phyloP scores from a whole-genome alignment of 257 asterid species.

The Plantago major region DNA sequence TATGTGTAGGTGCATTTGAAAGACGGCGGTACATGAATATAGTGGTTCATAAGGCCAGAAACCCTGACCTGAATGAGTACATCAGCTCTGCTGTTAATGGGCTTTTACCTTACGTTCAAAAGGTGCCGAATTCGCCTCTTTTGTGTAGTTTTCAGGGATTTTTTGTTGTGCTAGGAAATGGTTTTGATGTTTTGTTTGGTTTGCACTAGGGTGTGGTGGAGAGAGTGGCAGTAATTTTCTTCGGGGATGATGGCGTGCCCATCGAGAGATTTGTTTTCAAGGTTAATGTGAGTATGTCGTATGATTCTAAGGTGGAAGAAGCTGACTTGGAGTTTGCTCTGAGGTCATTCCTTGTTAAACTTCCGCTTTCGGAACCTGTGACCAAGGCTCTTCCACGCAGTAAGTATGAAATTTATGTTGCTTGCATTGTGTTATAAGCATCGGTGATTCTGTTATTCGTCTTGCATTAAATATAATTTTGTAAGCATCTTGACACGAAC shows the following conservation, averaged over 20 bases:
- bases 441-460: background rate
- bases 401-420: slow-evolving; percentile 20
- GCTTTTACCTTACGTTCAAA: slow-evolving; percentile 65
- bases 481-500: background rate
- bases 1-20: slow-evolving; percentile 69
- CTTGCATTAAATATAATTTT: background rate
- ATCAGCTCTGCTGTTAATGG: slow-evolving; percentile 65
- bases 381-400: slow-evolving; percentile 65
- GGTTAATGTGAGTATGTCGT: slow-evolving; percentile 63
- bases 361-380: slow-evolving; percentile 65
- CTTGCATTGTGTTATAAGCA: background rate
- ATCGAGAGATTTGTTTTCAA: slow-evolving; percentile 83
- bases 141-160: background rate
- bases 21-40: slow-evolving; percentile 81
- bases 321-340: slow-evolving; percentile 69
- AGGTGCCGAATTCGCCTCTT: slow-evolving; percentile 35
- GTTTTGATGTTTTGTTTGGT: slow-evolving; percentile 1
- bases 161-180: too few relatives aligned
- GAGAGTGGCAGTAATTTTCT: slow-evolving; percentile 78
- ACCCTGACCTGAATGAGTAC: slow-evolving; percentile 69
- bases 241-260: slow-evolving; percentile 44
- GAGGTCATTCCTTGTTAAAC: slow-evolving; percentile 75
- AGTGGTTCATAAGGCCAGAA: slow-evolving; percentile 76
- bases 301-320: slow-evolving; percentile 56
- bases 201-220: slow-evolving; percentile 71